Evolutionary conservation across 2,329 filamentous ascomycete genomes (phyloP).

Genomic region (Sordariomycetes sp.): DNA sequence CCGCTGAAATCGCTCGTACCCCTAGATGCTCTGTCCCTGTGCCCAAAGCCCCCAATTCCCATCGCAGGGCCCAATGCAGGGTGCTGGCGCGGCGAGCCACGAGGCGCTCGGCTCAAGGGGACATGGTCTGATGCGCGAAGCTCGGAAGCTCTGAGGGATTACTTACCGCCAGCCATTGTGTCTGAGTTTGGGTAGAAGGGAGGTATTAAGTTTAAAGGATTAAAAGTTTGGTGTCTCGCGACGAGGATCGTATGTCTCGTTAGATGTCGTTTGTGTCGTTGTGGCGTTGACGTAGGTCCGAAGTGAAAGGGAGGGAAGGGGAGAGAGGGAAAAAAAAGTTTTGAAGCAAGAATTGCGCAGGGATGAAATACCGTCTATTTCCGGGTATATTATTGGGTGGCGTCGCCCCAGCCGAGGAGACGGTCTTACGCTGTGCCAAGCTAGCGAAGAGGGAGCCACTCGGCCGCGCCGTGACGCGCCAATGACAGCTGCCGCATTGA

Average conservation of each 20-base stretch:
- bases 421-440: too few species aligned
- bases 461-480: neutral
- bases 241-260: slow-evolving; percentile 3
- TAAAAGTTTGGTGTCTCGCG: slow-evolving; percentile 10
- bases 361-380: slow-evolving; percentile 3
- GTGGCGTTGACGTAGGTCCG: neutral
- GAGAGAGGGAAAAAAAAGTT: slow-evolving; percentile 11
- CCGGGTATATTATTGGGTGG: neutral
- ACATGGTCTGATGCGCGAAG: neutral
- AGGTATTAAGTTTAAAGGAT: slow-evolving; percentile 6
- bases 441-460: neutral
- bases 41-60: neutral
- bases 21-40: neutral
- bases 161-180: slow-evolving; percentile 38
- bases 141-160: neutral
- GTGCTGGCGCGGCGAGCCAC: neutral
- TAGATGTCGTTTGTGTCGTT: neutral
- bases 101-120: neutral
- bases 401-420: too few species aligned
- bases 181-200: neutral
- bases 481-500: neutral
- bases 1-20: neutral
- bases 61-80: neutral
- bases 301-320: neutral
- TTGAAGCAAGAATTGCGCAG: slow-evolving; percentile 5